Base-by-base conservation (phyloP, 495 filamentous ascomycete species). In the Hypomontagnella monticulosa region DNA sequence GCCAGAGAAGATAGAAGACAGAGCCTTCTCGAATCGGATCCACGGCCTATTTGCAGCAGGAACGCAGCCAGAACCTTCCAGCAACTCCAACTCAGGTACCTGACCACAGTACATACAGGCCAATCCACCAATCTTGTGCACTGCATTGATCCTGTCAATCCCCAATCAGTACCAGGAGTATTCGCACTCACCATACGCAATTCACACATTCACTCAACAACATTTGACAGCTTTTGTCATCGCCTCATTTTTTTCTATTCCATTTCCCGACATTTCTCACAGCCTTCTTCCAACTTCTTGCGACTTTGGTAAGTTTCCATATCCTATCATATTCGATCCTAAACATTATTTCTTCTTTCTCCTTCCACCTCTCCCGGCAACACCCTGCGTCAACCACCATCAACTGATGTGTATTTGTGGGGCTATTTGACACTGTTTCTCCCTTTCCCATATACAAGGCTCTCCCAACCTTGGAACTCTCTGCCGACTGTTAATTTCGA, bases 31-130 rank as follows among this genome's bases (percentile, higher is more conserved):
- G 65, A 68, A 68, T 68, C 65, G 53, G 59, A 55, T n/a, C 36
- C n/a, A 53, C 30, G 38, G 52, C 16, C 57, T 63, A 68, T 18
- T 59, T 63, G 46, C 54, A 64, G 66, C 60, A 64, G 66, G 55
- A 69, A 60, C 60, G 56, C 41, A 69, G 51, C 66, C 66, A 69
- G 66, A 69, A 69, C 66, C 66, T 69, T 69, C 66, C 62, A 70
- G 54, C 58, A 72, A 66, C 58, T 62, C 59, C 50, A 41, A 33
- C 16, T 11, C 27, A 57, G 55, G 57, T 44, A 61, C 63, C 41
- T 66, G n/a, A n/a, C n/a, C n/a, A n/a, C n/a, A n/a, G n/a, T n/a
- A 44, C 47, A 30, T 40, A 14, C 40, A 37, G 8, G 41, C 5
- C 32, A 20, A 55, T 49, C 65, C 59, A 69, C 66, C 55, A 63